These are phyloP conservation scores for Phlyctochytrium arcticum DNA, from an alignment of 192 early-diverging fungal genomes.

Conservation along the genomic window DNA sequence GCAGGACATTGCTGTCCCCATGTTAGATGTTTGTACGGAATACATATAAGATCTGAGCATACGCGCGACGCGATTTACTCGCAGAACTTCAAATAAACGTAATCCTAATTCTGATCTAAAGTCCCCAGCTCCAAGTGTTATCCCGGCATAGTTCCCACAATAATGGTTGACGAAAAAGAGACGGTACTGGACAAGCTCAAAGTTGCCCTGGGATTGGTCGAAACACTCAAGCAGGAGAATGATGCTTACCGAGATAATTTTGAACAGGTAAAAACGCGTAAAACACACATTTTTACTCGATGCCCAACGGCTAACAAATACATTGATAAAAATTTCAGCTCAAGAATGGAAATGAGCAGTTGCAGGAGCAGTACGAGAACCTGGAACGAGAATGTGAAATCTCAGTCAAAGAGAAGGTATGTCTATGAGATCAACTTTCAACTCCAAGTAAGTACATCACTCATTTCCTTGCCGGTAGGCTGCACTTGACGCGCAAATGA, in stretches of 20 bases:
- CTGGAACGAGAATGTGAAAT: conserved; percentile 23
- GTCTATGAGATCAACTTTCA: not conserved
- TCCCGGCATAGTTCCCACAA: no score
- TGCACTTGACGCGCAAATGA: conserved; percentile 19
- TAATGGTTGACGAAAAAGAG: conserved; percentile 6
- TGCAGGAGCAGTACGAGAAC: conserved; percentile 18
- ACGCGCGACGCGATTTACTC: no score
- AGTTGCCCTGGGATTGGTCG: conserved; percentile 33
- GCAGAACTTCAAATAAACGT: no score
- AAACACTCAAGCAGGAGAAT: conserved; percentile 39
- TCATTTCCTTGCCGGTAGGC: conserved; percentile 2
- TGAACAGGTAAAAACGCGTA: conserved; percentile 23
- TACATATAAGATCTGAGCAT: no score
- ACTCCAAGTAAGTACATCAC: not conserved
- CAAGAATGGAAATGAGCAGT: conserved; percentile 19
- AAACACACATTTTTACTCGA: not conserved
- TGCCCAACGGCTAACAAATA: not conserved
- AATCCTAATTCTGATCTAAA: no score
- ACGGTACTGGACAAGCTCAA: conserved; percentile 35
- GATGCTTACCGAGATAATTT: conserved; percentile 47
- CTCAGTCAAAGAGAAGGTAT: conserved; percentile 32
- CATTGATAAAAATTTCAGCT: conserved; percentile 7
- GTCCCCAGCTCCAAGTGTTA: no score
- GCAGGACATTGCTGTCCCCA: not conserved
- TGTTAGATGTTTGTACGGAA: conserved; percentile 4